These are phyloP conservation scores for Sporormia fimetaria DNA, from an alignment of 495 filamentous ascomycete species.

Conservation along the genomic window DNA sequence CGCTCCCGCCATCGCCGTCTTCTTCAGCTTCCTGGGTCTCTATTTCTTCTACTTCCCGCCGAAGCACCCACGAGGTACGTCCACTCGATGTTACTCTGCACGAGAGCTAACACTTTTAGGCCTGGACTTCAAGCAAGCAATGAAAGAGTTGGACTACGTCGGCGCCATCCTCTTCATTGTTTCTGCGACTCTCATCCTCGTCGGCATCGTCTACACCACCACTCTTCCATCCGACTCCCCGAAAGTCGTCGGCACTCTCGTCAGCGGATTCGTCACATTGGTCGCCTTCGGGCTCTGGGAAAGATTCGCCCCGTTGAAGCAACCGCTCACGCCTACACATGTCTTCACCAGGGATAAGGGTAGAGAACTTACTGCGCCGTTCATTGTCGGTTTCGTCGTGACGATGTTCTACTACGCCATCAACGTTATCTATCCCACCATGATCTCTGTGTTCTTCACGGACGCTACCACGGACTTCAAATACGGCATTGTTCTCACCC, in stretches of 20 bases:
- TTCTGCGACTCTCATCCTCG: conserved; percentile 16
- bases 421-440: conserved; percentile 26
- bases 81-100: background rate
- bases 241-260: conserved; percentile 26
- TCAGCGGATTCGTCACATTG: conserved; percentile 17
- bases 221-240: conserved; percentile 20
- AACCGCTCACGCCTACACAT: conserved; percentile 26
- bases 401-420: conserved; percentile 30
- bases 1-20: conserved; percentile 19
- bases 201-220: conserved; percentile 26
- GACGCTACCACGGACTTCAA: conserved; percentile 19
- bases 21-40: conserved; percentile 26
- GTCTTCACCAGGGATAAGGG: conserved; percentile 27
- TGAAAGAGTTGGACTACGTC: conserved; percentile 28
- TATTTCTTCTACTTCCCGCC: conserved; percentile 28
- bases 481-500: conserved; percentile 25
- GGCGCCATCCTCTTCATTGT: conserved; percentile 26
- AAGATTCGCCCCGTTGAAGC: conserved; percentile 22
- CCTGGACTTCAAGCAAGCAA: conserved; percentile 21
- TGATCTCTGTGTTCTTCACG: conserved; percentile 26
- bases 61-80: conserved; percentile 24
- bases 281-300: conserved; percentile 23
- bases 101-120: background rate
- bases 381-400: conserved; percentile 25
- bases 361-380: conserved; percentile 25